phyloP scores from a whole-genome alignment of 108 stramenopile genomes.

The Cyclotella baltica region DNA sequence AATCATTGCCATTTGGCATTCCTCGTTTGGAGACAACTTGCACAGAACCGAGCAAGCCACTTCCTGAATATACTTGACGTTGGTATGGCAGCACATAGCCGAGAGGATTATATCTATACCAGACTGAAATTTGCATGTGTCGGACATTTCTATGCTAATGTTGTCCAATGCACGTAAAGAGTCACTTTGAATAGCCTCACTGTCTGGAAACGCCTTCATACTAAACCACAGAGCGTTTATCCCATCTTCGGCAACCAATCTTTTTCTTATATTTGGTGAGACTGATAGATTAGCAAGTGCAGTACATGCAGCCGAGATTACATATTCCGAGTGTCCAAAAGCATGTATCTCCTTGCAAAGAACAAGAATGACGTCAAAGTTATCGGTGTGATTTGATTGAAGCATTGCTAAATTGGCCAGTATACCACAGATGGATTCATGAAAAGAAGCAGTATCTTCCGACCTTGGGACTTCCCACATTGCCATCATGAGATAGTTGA shows the following conservation, averaged over 20 bases:
- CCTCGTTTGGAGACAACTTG: conserved; percentile 8
- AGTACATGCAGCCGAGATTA: conserved; percentile 11
- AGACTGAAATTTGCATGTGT: background rate
- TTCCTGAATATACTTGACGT: conserved; percentile 16
- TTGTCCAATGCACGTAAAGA: conserved; percentile 20
- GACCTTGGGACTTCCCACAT: background rate
- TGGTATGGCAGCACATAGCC: conserved; percentile 2
- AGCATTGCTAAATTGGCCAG: conserved; percentile 29
- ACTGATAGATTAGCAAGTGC: conserved; percentile 30
- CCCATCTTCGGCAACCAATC: conserved; percentile 6
- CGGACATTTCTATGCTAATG: conserved; percentile 1
- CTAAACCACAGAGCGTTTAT: conserved; percentile 9
- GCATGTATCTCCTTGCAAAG: conserved; percentile 17
- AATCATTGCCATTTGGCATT: conserved; percentile 18
- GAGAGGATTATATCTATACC: conserved; percentile 15
- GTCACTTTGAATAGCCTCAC: conserved; percentile 20
- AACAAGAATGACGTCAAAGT: conserved; percentile 12
- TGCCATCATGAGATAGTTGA: background rate
- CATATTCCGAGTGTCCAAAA: conserved; percentile 5
- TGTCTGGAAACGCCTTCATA: conserved; percentile 15
- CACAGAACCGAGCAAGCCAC: conserved; percentile 23
- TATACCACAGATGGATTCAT: conserved; percentile 22
- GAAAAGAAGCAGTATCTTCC: conserved; percentile 4
- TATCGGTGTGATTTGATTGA: conserved; percentile 5
- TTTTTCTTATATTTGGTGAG: conserved; percentile 8